Evolutionary conservation across 192 early-diverging fungal genomes (phyloP).

Genomic region (Globomyces pollinis-pini): DNA sequence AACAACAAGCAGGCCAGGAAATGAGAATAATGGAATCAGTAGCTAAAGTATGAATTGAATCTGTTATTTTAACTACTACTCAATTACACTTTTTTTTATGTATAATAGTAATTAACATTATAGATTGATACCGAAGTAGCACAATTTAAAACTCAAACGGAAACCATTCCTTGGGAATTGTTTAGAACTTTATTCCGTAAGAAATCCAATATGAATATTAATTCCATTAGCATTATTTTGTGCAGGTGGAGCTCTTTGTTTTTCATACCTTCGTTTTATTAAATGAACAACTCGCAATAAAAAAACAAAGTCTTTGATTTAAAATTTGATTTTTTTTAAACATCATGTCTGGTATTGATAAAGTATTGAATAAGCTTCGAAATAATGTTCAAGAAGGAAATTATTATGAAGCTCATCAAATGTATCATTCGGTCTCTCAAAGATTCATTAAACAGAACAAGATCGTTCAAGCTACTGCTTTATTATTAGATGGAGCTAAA

Average conservation of each 20-base stretch:
- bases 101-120: too few species aligned
- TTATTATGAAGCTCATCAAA: slow-evolving; percentile 97
- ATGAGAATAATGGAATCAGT: slow-evolving; percentile 80
- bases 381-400: slow-evolving; percentile 55
- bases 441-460: slow-evolving; percentile 77
- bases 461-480: slow-evolving; percentile 61
- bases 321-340: too few species aligned
- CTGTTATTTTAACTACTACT: too few species aligned
- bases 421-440: slow-evolving; percentile 88
- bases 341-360: slow-evolving; percentile 17
- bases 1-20: slow-evolving; percentile 75
- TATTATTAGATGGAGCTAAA: slow-evolving; percentile 72
- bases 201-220: too few species aligned
- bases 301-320: too few species aligned
- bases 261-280: slow-evolving; percentile 30
- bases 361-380: slow-evolving; percentile 30
- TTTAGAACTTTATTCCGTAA: slow-evolving; percentile 45
- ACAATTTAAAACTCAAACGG: slow-evolving; percentile 71
- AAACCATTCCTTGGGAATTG: slow-evolving; percentile 72
- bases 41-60: too few species aligned
- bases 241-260: slow-evolving; percentile 33
- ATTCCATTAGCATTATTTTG: slow-evolving; percentile 39
- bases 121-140: slow-evolving; percentile 87
- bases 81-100: too few species aligned
- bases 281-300: slow-evolving; percentile 14